Evolutionary conservation across 2,329 filamentous ascomycete genomes (phyloP).

Genomic region (Cytospora mali): DNA sequence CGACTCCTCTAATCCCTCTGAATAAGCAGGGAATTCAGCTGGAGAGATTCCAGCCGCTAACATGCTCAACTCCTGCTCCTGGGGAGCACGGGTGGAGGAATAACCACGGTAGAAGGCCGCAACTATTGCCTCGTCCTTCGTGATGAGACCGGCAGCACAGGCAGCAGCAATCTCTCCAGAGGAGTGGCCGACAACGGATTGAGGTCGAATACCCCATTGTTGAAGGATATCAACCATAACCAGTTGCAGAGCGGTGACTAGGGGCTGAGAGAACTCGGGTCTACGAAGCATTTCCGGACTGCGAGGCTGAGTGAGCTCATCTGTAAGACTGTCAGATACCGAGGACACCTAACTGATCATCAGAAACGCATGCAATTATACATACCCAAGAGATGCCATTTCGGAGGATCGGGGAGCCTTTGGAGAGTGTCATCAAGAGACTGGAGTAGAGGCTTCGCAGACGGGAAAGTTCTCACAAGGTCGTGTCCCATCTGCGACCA

Average conservation of each 20-base stretch:
- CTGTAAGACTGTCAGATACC: constrained; percentile 1
- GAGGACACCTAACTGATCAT: constrained; percentile 4
- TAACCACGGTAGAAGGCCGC: constrained; percentile 8
- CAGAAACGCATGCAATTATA: no score
- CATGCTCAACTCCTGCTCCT: constrained; percentile 1
- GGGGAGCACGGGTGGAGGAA: background rate
- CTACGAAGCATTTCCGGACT: no score
- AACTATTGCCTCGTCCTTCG: background rate
- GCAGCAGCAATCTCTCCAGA: constrained; percentile 20
- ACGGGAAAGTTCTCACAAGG: background rate
- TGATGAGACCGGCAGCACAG: constrained; percentile 13
- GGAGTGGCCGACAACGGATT: constrained; percentile 6
- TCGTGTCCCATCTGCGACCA: constrained; percentile 9
- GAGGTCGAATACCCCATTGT: background rate
- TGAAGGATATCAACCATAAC: constrained; percentile 1
- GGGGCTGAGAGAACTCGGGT: constrained; percentile 15
- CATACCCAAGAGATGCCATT: no score
- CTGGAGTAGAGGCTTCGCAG: background rate
- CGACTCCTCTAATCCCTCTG: no score
- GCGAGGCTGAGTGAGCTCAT: no score
- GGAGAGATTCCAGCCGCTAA: constrained; percentile 17
- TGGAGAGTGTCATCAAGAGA: background rate
- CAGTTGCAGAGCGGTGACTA: constrained; percentile 10
- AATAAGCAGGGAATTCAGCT: background rate
- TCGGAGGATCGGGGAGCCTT: no score